A percentile compares a stretch with the other conserved stretches of the same genome.
These are phyloP conservation scores for Maudiozyma pseudohumilis DNA, from an alignment of 805 yeast species.

Conservation along the genomic window DNA sequence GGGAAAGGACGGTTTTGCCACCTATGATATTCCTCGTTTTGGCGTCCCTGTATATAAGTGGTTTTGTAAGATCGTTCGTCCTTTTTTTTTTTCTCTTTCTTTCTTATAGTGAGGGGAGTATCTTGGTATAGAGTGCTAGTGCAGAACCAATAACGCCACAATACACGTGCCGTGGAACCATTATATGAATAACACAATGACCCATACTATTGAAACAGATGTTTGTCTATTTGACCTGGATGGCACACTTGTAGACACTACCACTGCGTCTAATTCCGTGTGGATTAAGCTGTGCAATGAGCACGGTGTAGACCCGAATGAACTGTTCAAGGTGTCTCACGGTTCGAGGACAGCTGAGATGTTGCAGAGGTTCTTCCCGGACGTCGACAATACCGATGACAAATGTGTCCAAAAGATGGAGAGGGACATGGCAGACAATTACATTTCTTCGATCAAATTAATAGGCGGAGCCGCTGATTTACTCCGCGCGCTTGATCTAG, in stretches of 20 bases:
- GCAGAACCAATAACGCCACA: no score
- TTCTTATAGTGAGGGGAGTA: no score
- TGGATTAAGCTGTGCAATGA: constrained; percentile 54
- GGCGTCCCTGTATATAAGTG: no score
- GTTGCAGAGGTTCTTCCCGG: constrained; percentile 56
- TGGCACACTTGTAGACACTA: constrained; percentile 71
- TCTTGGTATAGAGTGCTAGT: no score
- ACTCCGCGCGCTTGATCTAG: constrained; percentile 38
- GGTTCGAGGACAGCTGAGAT: constrained; percentile 69
- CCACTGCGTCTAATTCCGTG: constrained; percentile 62
- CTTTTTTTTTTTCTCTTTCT: no score
- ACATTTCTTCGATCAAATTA: constrained; percentile 54
- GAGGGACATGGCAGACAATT: constrained; percentile 51
- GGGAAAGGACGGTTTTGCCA: no score
- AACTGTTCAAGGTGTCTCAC: constrained; percentile 58
- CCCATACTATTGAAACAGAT: constrained; percentile 7
- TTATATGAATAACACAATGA: no score
- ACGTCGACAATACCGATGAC: constrained; percentile 49
- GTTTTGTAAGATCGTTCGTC: no score
- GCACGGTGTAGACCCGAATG: constrained; percentile 51
- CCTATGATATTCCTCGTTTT: no score
- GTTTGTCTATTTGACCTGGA: constrained; percentile 60
- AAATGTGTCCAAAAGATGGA: constrained; percentile 44
- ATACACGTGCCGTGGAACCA: no score
- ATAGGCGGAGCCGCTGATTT: constrained; percentile 62